Base-by-base conservation (phyloP, 208 protist genomes). In the Crithidia mellificae region DNA sequence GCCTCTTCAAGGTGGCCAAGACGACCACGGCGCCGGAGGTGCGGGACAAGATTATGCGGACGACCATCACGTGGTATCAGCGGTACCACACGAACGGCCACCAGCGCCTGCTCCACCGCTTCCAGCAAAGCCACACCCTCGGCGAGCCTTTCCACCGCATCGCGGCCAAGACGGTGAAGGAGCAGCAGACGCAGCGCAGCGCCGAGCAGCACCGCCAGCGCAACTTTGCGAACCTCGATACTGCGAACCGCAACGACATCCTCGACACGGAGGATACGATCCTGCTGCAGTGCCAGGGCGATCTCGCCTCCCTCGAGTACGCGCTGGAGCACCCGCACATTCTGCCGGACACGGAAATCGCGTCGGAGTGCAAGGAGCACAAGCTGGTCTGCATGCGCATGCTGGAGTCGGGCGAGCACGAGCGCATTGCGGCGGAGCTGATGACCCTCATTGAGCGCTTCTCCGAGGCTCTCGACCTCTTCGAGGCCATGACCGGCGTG, bases 241-340 rank as follows among this genome's bases (percentile, higher is more conserved):
- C 71, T 12, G 68, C 64, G 15, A 83, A 84, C 63, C 86, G 74
- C 27, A 89, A 88, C 68, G 78, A 91, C 11, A 71, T 81, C 20
- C 68, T 93, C 20, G 79, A 84, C 55, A 79, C 83, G 20, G 74
- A 84, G 54, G 88, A 96, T 20, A 83, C 88, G 7, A 52, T 96
- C 24, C 51, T 96, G 46, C 72, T 94, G 57, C 61, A 92, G 68
- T 84, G 74, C 54, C 91, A 96, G 74, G 87, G 88, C 17, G 91
- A 96, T 66, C 68, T 96, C 27, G 87, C 84, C 17, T 93, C 87
- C 2, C 81, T 96, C 11, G 91, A 96, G 78, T 96, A 96, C 64
- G 75, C 81, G 11, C 77, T 96, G 41, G 85, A 94, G 69, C 82
- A 93, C 63, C 91, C 91, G 12, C 68, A 93, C 25, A 80, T 96